Conservation (phyloP, 371 early-diverging fungal species). For the Phascolomyces articulosus region DNA sequence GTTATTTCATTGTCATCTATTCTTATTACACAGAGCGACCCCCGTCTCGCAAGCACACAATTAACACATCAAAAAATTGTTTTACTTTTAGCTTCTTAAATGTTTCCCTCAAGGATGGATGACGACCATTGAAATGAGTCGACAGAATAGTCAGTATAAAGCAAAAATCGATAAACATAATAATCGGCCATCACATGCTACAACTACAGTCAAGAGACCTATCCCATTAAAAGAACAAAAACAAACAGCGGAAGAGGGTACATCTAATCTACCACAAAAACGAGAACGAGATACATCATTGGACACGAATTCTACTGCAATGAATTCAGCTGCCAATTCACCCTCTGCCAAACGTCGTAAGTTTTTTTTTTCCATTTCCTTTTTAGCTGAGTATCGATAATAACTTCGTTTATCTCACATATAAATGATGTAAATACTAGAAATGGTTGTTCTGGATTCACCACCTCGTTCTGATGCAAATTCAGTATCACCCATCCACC, state of each 20-base stretch:
- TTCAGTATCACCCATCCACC: background rate
- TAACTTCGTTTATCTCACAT: background rate
- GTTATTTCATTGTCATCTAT: no score
- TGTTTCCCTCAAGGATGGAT: conserved; percentile 60
- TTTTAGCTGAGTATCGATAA: background rate
- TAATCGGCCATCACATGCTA: background rate
- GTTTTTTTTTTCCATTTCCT: background rate
- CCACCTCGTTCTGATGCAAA: background rate
- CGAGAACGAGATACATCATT: background rate
- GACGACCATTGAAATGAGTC: conserved; percentile 56
- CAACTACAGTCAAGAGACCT: background rate
- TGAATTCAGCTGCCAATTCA: no score
- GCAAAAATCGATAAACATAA: conserved; percentile 18
- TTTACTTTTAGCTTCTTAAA: conserved; percentile 34
- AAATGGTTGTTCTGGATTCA: conserved; percentile 2
- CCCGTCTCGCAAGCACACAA: no score
- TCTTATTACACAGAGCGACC: no score
- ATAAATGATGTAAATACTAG: background rate
- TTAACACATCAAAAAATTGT: background rate
- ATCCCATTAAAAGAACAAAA: background rate
- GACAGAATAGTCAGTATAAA: conserved; percentile 57
- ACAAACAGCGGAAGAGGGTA: background rate
- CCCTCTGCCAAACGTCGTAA: background rate
- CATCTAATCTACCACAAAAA: background rate
- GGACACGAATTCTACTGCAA: background rate